Base-by-base conservation (phyloP, 2,329 filamentous ascomycete genomes). In the Rutstroemia sp. region DNA sequence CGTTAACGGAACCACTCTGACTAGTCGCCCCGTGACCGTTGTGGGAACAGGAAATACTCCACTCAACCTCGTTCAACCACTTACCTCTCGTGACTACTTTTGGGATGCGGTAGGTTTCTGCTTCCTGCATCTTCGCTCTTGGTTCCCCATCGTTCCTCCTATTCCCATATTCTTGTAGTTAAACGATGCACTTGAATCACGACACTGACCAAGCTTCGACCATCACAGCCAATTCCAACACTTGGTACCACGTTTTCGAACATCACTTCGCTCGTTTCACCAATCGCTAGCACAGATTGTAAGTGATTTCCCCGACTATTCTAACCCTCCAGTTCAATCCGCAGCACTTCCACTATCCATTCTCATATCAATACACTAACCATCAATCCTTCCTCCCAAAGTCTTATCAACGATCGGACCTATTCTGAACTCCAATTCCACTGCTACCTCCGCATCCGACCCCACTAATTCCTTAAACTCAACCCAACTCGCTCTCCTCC, bases 241-340 rank as follows among this genome's bases (percentile, higher is more conserved):
- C 61, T 68, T n/a, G 61, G 62, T 54, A 61, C 39, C 8, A 63
- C 63, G 7, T 66, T 62, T 51, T 61, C 64, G 27, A 64, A 67
- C 49, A 63, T 68, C 42, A 67, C 66, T 4, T 51, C 61, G 5
- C 60, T 64, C 23, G 62, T 67, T 30, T 67, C 65, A 1, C 66
- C 66, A 10, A 65, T 68, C 67, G 82, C 84, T 16, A 84, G 80
- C 46, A 75, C 77, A 1, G 77, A 79, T 16, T 84, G 88, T 64
- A 71, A 69, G 23, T 34, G 10, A 34, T 34, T 12, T 34, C 65
- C 69, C 16, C 3, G 6, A 8, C 39, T 5, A 2, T 10, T 34
- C n/a, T 27, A 48, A 17, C n/a, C 46, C 46, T 19, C 16, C 4
- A 17, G 9, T 42, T 19, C 16, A 42, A 42, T n/a, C 19, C 19